A percentile compares a stretch with the other conserved stretches of the same genome.
phyloP scores from a whole-genome alignment of 78 protist species.

The Dictyostelium firmibasis region DNA sequence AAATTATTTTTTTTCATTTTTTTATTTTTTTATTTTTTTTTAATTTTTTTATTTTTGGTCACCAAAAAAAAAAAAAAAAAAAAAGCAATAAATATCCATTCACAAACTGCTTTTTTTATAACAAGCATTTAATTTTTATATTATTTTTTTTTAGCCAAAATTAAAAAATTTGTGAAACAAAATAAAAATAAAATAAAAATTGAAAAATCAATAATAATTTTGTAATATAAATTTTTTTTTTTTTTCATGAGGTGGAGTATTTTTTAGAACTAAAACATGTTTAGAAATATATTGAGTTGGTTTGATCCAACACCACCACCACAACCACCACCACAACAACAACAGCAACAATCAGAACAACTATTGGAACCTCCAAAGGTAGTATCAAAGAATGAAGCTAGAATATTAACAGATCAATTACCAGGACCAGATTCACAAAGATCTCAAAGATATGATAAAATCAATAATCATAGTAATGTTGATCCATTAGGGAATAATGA shows the following conservation, averaged over 20 bases:
- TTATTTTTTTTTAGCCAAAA: not conserved
- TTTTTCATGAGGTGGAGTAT: not conserved
- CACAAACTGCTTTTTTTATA: not conserved
- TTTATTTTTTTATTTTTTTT: not conserved
- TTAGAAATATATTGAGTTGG: conserved; percentile 5
- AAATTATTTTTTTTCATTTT: not conserved
- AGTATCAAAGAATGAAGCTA: conserved; percentile 19
- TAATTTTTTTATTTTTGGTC: not conserved
- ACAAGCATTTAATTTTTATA: not conserved
- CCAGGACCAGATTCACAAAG: conserved; percentile 8
- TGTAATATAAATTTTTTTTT: not conserved
- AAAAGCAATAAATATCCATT: not conserved
- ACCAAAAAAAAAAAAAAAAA: not conserved
- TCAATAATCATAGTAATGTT: not conserved
- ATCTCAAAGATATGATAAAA: not conserved
- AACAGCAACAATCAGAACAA: not conserved
- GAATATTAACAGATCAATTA: not conserved
- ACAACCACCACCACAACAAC: not conserved
- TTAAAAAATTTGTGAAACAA: not conserved
- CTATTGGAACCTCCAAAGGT: not conserved
- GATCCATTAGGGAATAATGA: not conserved
- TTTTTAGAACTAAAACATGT: not conserved
- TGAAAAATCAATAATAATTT: too few species aligned
- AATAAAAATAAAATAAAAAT: not conserved
- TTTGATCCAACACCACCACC: not conserved